Evolutionary conservation across 164 flowering plant species (phyloP), one percentile per base, ranked within the genome.

Genomic region (Tinospora cordifolia): DNA sequence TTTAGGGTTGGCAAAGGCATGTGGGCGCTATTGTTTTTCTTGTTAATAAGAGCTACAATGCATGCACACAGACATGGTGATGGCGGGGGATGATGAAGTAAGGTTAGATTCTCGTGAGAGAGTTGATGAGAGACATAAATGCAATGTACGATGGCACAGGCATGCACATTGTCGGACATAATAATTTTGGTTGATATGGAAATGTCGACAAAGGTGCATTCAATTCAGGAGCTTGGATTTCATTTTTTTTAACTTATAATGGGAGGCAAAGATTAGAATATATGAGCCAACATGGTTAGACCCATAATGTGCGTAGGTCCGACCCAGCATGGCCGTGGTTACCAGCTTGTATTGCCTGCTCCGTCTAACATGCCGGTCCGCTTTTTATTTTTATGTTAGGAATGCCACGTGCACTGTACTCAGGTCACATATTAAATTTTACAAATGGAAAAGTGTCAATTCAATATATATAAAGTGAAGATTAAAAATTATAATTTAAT

Each of bases 121-220:
- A 54, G 60, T 54, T 2, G 21, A 19, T 2, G 9, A 9, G 60
- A 54, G 24, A n/a, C 24, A 54, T 19, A n/a, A 54, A 54, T 54
- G 54, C 22, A 19, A 22, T n/a, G 60, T 54, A n/a, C 60, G 6
- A 21, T 54, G 60, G 60, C 60, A 54, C 60, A 21, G 60, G 22
- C 60, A 54, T 54, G 60, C 60, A 54, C 60, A 54, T 54, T 54
- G 60, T 17, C 60, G 60, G 60, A 54, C 60, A 54, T 54, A 54
- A 54, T 54, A 54, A 54, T 54, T 54, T 54, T n/a, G 60, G 60
- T 54, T 54, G 60, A 54, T n/a, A 17, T 54, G 60, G 60, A 54
- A 54, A n/a, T 54, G 60, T 54, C 60, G 21, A 54, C 60, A 54
- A 54, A 54, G n/a, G 24, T 54, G 60, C 60, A 54, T 54, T 54